Evolutionary conservation across 805 yeast species (phyloP), one percentile per base, ranked within the genome.

Genomic region (Saccharomycopsis olivae): DNA sequence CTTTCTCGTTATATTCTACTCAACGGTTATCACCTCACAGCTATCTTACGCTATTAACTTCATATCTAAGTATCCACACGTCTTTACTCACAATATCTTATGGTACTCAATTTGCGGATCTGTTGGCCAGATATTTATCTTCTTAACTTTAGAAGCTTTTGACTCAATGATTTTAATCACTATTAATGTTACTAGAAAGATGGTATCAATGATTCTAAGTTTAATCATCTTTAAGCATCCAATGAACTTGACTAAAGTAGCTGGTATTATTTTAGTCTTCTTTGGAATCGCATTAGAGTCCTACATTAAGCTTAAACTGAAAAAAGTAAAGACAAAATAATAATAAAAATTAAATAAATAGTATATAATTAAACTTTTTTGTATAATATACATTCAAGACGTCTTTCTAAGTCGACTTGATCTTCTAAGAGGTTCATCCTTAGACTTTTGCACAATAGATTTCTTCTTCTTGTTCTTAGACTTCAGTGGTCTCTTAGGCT

Each of bases 111-210:
- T 76, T 1, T 78, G 85, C 54, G 98, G 97, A 2, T 78, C 96
- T 0, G 52, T 86, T 20, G 99, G 99, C 13, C 97, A 92, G 59
- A 73, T 88, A n/a, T 92, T 94, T 60, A 85, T 92, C 32, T 92
- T 88, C 55, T 59, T 76, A 39, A 86, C 95, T 2, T 62, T 92
- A 34, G 92, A 85, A 50, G 69, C 73, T 43, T 92, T 84, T 55
- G 95, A 89, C 36, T 85, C 96, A 2, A 63, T 92, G 44, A 72
- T 83, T 0, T 65, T 92, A 40, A 87, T 89, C 21, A 89, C 95
- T 30, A 89, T 94, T 14, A 92, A 97, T 0, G 96, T 92, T 8
- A 89, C 98, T 1, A 71, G 99, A 51, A 92, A 92, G 54, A 89
- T 92, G 96, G 65, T 87, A 36, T 86, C 96, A 29, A 89, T 92